Conservation (phyloP, 345 rosid genomes). For the Linum usitatissimum region DNA sequence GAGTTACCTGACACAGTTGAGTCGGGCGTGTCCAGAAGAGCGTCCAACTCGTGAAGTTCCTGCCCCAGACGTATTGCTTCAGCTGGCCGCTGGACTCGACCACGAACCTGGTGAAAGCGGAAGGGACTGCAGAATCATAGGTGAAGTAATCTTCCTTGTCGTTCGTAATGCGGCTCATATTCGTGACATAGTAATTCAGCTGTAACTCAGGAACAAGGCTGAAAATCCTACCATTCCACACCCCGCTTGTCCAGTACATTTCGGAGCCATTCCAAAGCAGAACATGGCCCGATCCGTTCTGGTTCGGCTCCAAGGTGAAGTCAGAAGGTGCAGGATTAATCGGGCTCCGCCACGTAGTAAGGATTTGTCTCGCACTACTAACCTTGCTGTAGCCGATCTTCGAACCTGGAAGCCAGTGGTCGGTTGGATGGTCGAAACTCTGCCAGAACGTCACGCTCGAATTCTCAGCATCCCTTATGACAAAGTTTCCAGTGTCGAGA, state of each 20-base stretch:
- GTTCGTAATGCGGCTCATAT: constrained; percentile 46
- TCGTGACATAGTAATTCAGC: constrained; percentile 43
- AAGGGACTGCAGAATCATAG: constrained; percentile 28
- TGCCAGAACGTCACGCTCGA: constrained; percentile 27
- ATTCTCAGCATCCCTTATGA: constrained; percentile 16
- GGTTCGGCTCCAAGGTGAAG: constrained; percentile 33
- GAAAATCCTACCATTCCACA: constrained; percentile 49
- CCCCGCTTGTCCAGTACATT: constrained; percentile 47
- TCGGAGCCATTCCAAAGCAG: constrained; percentile 29
- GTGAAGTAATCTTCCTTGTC: constrained; percentile 43
- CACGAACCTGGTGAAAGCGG: constrained; percentile 42
- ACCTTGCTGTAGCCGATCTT: constrained; percentile 20
- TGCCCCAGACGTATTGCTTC: constrained; percentile 40
- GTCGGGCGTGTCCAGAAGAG: constrained; percentile 49
- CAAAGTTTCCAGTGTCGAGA: constrained; percentile 40
- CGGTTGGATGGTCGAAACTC: constrained; percentile 48
- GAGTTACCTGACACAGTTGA: no score
- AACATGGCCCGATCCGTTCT: constrained; percentile 30
- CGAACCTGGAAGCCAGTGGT: constrained; percentile 55
- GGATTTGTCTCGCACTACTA: neutral
- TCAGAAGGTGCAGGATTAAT: constrained; percentile 33
- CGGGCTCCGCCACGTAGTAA: constrained; percentile 39
- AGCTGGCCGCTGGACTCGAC: constrained; percentile 31
- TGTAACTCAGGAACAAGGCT: constrained; percentile 42
- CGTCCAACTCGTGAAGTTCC: constrained; percentile 33